Base-by-base conservation (phyloP, 805 yeast genomes). In the Candida dajiaensis region DNA sequence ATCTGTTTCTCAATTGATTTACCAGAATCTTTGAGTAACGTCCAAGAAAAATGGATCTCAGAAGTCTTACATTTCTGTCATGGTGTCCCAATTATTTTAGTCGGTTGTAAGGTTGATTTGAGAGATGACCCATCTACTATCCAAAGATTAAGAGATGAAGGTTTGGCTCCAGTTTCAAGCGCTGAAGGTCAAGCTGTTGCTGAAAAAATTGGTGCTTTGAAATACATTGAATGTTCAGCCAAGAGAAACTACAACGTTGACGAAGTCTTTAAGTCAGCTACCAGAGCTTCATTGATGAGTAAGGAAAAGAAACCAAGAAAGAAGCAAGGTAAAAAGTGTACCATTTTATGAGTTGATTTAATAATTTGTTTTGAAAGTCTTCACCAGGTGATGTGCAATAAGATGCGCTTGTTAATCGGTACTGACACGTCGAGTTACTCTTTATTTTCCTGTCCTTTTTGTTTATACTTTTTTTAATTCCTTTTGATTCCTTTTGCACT, bases 51-150 rank as follows among this genome's bases (percentile, higher is more conserved):
- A 72, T 89, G 97, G 96, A 87, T 88, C 61, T 81, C 94, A 40
- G 97, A 89, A 71, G 96, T 89, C 44, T 69, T 85, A 64, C 96
- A 89, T 68, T 89, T 89, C 79, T 89, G 97, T 71, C 95, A 84
- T 61, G 94, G 92, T 66, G 89, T 89, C 45, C 96, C 96, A 62
- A 87, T 89, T 66, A 85, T 89, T 57, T 74, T 89, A 47, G 96
- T 89, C 58, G 97, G 96, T 58, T 88, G 96, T 74, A 89, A 89
- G 73, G 78, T 80, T 56, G 97, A 89, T 72, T 76, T 89, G 63
- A 84, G 96, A 72, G 78, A 84, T 64, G 95, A 89, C 66, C 81
- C 81, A 50, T 74, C 77, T 61, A 84, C 90, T 39, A 80, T 84
- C 56, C 90, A 85, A 66, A 79, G 75, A 61, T 77, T 89, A 59